phyloP scores from a whole-genome alignment of 2,329 filamentous ascomycete genomes.

The Hypoxylon sp. region DNA sequence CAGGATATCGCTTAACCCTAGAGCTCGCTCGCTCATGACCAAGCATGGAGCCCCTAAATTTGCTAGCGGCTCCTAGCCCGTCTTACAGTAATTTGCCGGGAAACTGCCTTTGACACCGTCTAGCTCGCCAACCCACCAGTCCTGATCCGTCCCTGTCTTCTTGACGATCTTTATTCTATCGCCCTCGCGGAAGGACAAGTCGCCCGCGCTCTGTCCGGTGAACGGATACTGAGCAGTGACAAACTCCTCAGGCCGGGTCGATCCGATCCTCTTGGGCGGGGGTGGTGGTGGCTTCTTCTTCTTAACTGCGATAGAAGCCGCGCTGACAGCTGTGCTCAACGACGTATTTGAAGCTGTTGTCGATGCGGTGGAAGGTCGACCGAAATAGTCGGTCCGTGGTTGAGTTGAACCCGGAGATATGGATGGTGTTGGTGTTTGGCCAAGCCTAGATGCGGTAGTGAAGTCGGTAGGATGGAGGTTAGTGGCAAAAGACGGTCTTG shows the following conservation, averaged over 20 bases:
- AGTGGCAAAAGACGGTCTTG: conserved; percentile 42
- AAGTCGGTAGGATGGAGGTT: conserved; percentile 55
- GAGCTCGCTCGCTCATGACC: no score
- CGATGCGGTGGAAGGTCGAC: conserved; percentile 35
- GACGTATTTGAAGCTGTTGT: conserved; percentile 43
- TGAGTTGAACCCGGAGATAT: conserved; percentile 43
- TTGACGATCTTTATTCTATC: conserved; percentile 80
- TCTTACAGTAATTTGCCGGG: conserved; percentile 82
- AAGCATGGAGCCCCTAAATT: no score
- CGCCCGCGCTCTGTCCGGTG: conserved; percentile 71
- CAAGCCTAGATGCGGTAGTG: conserved; percentile 54
- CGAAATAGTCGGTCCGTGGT: conserved; percentile 47
- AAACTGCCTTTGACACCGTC: conserved; percentile 74
- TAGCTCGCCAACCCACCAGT: conserved; percentile 88
- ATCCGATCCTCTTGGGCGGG: conserved; percentile 67
- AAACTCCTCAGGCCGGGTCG: conserved; percentile 59
- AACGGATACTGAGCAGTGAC: conserved; percentile 82
- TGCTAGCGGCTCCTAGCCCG: conserved; percentile 37
- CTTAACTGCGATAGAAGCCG: conserved; percentile 56
- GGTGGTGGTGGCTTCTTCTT: conserved; percentile 83
- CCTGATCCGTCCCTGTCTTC: conserved; percentile 80
- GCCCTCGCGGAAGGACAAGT: conserved; percentile 78
- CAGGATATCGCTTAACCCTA: no score
- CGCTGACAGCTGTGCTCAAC: conserved; percentile 37
- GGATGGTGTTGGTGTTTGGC: conserved; percentile 44